Evolutionary conservation across 805 yeast genomes (phyloP).

Genomic region (Candida corydali): DNA sequence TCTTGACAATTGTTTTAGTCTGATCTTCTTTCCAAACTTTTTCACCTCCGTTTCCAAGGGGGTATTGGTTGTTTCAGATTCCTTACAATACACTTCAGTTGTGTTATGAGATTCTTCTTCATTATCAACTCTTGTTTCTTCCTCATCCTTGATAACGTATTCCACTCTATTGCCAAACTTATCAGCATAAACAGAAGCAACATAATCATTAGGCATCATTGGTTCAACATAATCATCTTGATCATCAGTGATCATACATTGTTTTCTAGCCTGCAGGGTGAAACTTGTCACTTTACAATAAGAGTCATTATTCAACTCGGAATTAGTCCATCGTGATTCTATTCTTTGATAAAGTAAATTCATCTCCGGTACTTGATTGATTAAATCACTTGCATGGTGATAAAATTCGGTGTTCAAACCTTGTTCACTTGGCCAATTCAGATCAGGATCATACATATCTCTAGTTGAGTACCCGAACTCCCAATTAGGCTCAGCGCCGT

Average conservation of each 20-base stretch:
- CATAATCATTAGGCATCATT: conserved; percentile 9
- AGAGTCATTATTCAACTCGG: conserved; percentile 12
- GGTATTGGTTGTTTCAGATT: background rate
- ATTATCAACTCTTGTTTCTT: background rate
- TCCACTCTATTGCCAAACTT: background rate
- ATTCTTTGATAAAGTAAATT: conserved; percentile 7
- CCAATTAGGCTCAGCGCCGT: conserved; percentile 61
- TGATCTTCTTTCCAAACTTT: background rate
- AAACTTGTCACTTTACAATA: conserved; percentile 19
- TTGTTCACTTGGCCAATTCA: conserved; percentile 52
- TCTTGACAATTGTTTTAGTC: background rate
- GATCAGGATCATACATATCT: conserved; percentile 47
- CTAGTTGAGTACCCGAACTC: conserved; percentile 61
- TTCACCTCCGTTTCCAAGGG: background rate
- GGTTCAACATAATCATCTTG: conserved; percentile 19
- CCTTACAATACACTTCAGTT: background rate
- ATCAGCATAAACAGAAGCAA: conserved; percentile 8
- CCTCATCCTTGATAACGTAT: background rate
- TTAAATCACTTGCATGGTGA: conserved; percentile 32
- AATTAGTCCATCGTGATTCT: conserved; percentile 35
- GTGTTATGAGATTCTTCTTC: background rate
- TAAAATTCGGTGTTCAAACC: conserved; percentile 70
- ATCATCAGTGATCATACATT: conserved; percentile 19
- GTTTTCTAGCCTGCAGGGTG: conserved; percentile 16
- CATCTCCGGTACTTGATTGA: conserved; percentile 25